Base-by-base conservation (phyloP, 1,139 yeast genomes). In the Oligophagozyma castellii region DNA sequence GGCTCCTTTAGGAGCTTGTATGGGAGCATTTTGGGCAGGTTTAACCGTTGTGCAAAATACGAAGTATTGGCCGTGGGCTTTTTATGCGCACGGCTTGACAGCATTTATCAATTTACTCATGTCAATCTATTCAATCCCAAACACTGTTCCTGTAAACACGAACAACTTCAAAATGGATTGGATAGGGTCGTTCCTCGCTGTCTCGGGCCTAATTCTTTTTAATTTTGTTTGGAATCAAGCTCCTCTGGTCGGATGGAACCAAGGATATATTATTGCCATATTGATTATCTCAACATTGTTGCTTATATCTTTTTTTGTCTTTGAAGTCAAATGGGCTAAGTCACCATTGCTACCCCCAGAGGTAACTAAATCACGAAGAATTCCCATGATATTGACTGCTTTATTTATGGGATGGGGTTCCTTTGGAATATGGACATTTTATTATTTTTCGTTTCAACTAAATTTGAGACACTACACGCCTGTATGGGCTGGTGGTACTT, bases 181-280 rank as follows among this genome's bases (percentile, higher is more conserved):
- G 42, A 28, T 54, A 4, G 75, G 74, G 4, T 55, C 70, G 1
- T n/a, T 46, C 1, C 31, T 61, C 15, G 74, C 73, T 5, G 59
- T 68, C 3, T 32, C 50, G 7, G 73, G 73, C 0, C 46, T 69
- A 27, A 55, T 69, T 4, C 39, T 68, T 18, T 53, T 70, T 40
- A 67, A 65, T 38, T 66, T 70, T 43, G 61, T 61, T 4, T 63
- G 71, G 63, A 68, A 65, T 35, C 74, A 69, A 39, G 73, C 70
- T 3, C 70, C 74, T 0, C 54, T 61, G 4, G 65, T 49, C 5
- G 70, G 73, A 2, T 70, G 73, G 74, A 35, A 43, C 33, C 53
- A 14, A 5, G 54, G 65, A 2, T 69, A 68, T 37, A 55, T 68
- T 22, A 60, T 68, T 8, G 67, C 53, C 0, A 42, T 69, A 10